These are phyloP conservation scores for Flammula alnicola DNA, from an alignment of 1,284 basidiomycete species.

Conservation along the genomic window DNA sequence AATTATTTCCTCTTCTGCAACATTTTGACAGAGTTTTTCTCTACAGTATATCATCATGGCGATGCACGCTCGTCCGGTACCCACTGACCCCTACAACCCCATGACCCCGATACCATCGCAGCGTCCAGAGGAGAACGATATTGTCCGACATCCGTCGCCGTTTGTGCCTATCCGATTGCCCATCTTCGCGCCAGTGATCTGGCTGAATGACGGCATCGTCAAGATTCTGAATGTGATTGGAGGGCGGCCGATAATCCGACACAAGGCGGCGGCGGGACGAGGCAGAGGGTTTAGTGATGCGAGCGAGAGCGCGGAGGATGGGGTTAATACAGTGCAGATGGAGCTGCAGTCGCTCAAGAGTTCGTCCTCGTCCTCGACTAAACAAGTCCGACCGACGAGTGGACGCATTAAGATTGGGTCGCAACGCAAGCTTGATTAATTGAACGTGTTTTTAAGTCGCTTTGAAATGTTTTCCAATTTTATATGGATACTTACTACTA, in stretches of 20 bases:
- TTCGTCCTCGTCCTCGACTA: neutral
- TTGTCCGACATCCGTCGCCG: constrained; percentile 67
- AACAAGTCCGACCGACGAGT: constrained; percentile 15
- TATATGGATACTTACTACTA: constrained; percentile 2
- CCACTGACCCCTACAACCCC: constrained; percentile 73
- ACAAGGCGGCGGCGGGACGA: constrained; percentile 14
- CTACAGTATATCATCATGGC: constrained; percentile 78
- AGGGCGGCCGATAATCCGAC: constrained; percentile 35
- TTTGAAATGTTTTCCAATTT: constrained; percentile 9
- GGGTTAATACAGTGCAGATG: constrained; percentile 17
- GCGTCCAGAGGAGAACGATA: constrained; percentile 37
- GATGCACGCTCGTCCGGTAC: constrained; percentile 69
- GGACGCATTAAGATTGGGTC: constrained; percentile 29
- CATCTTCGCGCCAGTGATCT: constrained; percentile 72
- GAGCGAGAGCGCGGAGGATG: constrained; percentile 33
- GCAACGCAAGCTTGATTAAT: constrained; percentile 29
- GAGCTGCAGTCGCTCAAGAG: constrained; percentile 19
- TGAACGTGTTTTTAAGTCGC: neutral
- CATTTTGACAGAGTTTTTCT: constrained; percentile 12
- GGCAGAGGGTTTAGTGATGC: constrained; percentile 32
- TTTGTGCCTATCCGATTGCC: constrained; percentile 79
- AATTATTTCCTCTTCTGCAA: neutral
- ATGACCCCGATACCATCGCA: constrained; percentile 30
- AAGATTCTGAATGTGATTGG: constrained; percentile 63
- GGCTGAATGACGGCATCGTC: constrained; percentile 75